Base-by-base conservation (phyloP, 1,139 yeast species). In the Pichia sp. region DNA sequence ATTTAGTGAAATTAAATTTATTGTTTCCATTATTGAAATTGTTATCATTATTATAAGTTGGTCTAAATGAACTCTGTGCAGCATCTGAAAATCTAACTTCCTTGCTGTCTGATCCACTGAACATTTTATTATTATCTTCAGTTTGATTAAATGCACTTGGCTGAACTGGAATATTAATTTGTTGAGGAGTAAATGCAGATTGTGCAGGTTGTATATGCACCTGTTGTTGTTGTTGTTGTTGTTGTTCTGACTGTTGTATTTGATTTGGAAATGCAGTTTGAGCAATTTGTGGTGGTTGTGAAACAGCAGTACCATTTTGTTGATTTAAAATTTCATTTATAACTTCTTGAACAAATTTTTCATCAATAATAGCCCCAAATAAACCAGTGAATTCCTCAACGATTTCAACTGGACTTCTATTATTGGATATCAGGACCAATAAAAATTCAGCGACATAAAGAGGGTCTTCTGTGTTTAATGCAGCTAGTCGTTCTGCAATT, bases 361-460 rank as follows among this genome's bases (percentile, higher is more conserved):
- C 74, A 42, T 79, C 76, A 35, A 85, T 76, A 9, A 77, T 76
- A 36, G 80, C 74, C 42, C 85, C 87, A 50, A 85, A 78, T 43
- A 86, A 67, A 37, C 79, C 78, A 34, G 75, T 67, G 35, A 87
- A 73, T 59, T 87, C 96, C 9, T 65, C 63, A 6, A 78, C 72
- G 38, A 87, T 82, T 51, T 83, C 87, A 9, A 69, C 71, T 10
- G 81, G 74, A 6, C 80, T 66, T 59, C 85, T 82, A 54, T 82
- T 79, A 56, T 85, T 85, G 27, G 83, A 80, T 48, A 87, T 80
- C 67, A 87, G 70, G 47, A 85, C 74, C 24, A 82, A 74, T 49
- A 87, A 79, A 60, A 79, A 87, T 60, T 87, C 95, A 16, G 96
- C 87, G 35, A 85, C 83, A 59, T 83, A 87, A 39, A 71, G 78